Conservation (phyloP, 2,329 filamentous ascomycete genomes). For the Cladosporium halotolerans region DNA sequence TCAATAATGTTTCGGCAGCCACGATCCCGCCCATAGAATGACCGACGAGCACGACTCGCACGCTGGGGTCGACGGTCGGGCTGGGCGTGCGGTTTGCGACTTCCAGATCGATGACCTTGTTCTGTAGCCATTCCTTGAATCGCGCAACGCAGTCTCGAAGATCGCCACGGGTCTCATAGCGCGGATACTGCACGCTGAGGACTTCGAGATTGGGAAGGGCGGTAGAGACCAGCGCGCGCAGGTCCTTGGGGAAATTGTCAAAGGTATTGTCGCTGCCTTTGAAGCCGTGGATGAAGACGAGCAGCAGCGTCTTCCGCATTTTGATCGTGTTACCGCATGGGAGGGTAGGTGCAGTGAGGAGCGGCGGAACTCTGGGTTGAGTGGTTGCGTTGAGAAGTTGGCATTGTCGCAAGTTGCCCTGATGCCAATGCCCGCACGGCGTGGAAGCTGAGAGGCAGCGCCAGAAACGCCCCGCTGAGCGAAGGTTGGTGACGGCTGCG, state of each 20-base stretch:
- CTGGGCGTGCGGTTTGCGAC: conserved; percentile 73
- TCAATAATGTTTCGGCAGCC: conserved; percentile 77
- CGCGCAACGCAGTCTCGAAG: conserved; percentile 62
- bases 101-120: conserved; percentile 91
- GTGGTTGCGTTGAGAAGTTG: not conserved
- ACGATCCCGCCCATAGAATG: conserved; percentile 93
- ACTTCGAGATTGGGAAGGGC: conserved; percentile 65
- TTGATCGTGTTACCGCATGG: not conserved
- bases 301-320: conserved; percentile 65
- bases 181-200: conserved; percentile 65
- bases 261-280: conserved; percentile 80
- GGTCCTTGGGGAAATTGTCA: conserved; percentile 65
- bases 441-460: conserved; percentile 7
- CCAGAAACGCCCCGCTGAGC: not conserved
- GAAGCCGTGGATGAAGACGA: conserved; percentile 86
- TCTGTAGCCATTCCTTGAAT: conserved; percentile 78
- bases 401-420: conserved; percentile 3
- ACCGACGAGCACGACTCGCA: conserved; percentile 73
- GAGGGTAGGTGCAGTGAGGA: not conserved
- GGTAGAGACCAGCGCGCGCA: conserved; percentile 57
- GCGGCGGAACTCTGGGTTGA: not conserved
- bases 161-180: conserved; percentile 76
- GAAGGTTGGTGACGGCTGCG: not conserved
- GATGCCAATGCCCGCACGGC: not conserved
- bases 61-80: conserved; percentile 78